Percentiles rank a stretch among this genome's conserved stretches.
Conservation (phyloP, 495 filamentous ascomycete genomes). For the Penicillium taxi region DNA sequence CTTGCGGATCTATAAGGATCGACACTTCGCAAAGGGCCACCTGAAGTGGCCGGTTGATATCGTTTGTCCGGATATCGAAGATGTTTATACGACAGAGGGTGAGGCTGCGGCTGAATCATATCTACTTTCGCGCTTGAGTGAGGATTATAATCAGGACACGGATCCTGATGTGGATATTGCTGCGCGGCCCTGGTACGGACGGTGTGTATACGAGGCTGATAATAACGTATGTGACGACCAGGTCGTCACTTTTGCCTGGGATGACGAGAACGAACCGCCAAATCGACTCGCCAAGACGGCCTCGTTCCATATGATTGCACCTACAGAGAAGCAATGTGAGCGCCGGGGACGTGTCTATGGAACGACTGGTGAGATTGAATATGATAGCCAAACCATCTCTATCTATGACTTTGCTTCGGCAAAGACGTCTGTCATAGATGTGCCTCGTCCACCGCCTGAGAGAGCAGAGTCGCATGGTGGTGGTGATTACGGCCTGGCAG, state of each 20-base stretch:
- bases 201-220: conserved; percentile 87
- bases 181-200: conserved; percentile 72
- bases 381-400: conserved; percentile 45
- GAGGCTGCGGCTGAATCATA: conserved; percentile 17
- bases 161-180: conserved; percentile 47
- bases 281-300: conserved; percentile 66
- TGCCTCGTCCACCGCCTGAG: conserved; percentile 30
- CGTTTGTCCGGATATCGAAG: conserved; percentile 86
- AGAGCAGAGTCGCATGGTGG: conserved; percentile 61
- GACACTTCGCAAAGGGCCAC: conserved; percentile 51
- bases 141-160: conserved; percentile 54
- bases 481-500: conserved; percentile 74
- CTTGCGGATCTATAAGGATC: conserved; percentile 63
- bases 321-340: conserved; percentile 78
- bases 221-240: conserved; percentile 91
- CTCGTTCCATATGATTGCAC: conserved; percentile 87
- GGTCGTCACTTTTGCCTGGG: conserved; percentile 77
- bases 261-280: conserved; percentile 38
- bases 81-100: conserved; percentile 25
- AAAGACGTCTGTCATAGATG: conserved; percentile 17
- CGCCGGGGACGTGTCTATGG: conserved; percentile 79
- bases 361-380: conserved; percentile 73
- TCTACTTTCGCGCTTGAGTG: conserved; percentile 41
- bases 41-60: conserved; percentile 77
- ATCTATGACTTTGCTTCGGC: conserved; percentile 34